Evolutionary conservation across 805 yeast species (phyloP).

Genomic region (Pichia manshurica): DNA sequence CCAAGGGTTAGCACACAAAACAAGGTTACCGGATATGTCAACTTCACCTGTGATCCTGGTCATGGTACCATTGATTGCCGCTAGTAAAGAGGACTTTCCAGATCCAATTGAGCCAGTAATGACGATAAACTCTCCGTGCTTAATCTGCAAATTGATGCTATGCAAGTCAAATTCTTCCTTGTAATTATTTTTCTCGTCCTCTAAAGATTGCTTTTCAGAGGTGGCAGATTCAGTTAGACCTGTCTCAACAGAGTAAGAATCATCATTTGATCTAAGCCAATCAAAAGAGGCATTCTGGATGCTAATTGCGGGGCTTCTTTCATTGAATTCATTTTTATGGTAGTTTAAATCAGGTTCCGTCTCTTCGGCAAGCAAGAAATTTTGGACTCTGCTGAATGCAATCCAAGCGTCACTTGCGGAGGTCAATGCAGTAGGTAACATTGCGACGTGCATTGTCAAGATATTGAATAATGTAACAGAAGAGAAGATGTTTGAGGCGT

Average conservation of each 20-base stretch:
- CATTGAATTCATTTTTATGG: constrained; percentile 13
- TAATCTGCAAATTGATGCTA: constrained; percentile 46
- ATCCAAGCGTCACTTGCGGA: constrained; percentile 66
- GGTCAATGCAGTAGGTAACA: constrained; percentile 67
- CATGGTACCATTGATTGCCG: constrained; percentile 72
- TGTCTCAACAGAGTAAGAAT: neutral
- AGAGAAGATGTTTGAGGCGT: constrained; percentile 62
- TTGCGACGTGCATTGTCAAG: constrained; percentile 54
- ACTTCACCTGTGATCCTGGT: constrained; percentile 48
- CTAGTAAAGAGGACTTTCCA: constrained; percentile 70
- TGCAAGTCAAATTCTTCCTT: constrained; percentile 32
- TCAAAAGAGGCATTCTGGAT: constrained; percentile 52
- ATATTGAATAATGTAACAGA: constrained; percentile 64
- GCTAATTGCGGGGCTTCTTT: constrained; percentile 36
- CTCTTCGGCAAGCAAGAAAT: constrained; percentile 39
- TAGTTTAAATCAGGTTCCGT: constrained; percentile 28
- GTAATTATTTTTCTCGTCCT: neutral
- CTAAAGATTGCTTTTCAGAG: neutral
- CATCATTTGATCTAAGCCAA: constrained; percentile 40
- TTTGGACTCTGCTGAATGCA: constrained; percentile 54
- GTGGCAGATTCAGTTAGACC: neutral
- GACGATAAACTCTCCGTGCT: constrained; percentile 63
- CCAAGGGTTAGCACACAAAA: constrained; percentile 69
- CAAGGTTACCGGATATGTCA: constrained; percentile 45
- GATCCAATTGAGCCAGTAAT: constrained; percentile 74